phyloP scores from a whole-genome alignment of 495 filamentous ascomycete species.

The Parathielavia appendiculata region DNA sequence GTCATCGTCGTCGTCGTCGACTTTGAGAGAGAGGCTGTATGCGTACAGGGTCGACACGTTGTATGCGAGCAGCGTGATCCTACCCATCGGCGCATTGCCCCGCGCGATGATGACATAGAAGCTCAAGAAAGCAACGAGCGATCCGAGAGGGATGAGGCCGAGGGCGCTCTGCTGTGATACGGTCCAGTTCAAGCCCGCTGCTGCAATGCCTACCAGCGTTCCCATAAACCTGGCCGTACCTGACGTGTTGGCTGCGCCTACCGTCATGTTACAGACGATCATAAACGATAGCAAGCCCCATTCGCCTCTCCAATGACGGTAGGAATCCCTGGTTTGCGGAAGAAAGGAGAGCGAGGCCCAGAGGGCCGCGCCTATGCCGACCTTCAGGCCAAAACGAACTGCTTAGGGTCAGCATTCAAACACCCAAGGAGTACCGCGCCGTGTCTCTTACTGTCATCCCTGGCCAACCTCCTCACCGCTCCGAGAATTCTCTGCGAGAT shows the following conservation, averaged over 20 bases:
- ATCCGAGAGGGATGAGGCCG: constrained; percentile 70
- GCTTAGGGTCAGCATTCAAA: constrained; percentile 28
- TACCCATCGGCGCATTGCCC: constrained; percentile 82
- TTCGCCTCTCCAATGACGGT: constrained; percentile 87
- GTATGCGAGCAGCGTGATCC: constrained; percentile 91
- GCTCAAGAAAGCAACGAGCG: constrained; percentile 71
- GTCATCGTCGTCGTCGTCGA: constrained; percentile 72
- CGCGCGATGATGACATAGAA: constrained; percentile 84
- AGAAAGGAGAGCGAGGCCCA: constrained; percentile 87
- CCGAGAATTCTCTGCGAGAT: constrained; percentile 38
- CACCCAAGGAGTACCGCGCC: not conserved
- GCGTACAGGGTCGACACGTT: constrained; percentile 95
- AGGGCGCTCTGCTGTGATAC: constrained; percentile 64
- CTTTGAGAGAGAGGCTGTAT: constrained; percentile 75
- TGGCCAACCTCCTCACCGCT: constrained; percentile 38
- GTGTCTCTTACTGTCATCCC: constrained; percentile 45
- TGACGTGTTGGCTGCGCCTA: constrained; percentile 90
- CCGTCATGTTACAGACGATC: constrained; percentile 96
- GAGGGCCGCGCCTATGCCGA: constrained; percentile 78
- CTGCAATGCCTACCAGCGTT: constrained; percentile 73
- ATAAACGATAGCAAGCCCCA: constrained; percentile 97
- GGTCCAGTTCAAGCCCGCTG: constrained; percentile 73
- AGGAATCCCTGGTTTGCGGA: constrained; percentile 67
- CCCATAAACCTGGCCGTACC: constrained; percentile 82
- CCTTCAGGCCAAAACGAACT: constrained; percentile 79